Base-by-base conservation (phyloP, 352 stramenopile genomes). In the Phytophthora foliorum region DNA sequence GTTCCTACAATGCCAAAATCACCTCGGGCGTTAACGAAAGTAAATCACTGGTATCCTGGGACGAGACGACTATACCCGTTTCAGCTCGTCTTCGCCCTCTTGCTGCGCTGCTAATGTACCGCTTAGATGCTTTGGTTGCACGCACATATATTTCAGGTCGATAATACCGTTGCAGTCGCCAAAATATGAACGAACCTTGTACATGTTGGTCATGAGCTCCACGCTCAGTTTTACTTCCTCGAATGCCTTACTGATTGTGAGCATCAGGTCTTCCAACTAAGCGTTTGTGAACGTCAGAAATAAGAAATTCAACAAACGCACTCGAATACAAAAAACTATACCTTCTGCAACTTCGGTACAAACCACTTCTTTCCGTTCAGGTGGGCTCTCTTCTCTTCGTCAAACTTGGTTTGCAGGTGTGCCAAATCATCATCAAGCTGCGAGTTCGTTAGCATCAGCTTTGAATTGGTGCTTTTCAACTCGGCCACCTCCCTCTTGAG, bases 141-240 rank as follows among this genome's bases (percentile, higher is more conserved):
- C 46, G 2, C 36, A 5, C 29, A 13, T 36, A 44, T 2, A 19
- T 53, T 19, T 58, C 19, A 58, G 34, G 14, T 16, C 44, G 38
- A n/a, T 29, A 9, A 10, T 51, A 41, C 1, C 25, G n/a, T 48
- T 24, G 16, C 13, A n/a, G 17, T 42, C 17, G 14, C 16, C 16
- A 7, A 42, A 8, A 19, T 42, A 42, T 25, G n/a, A 25, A 50
- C 45, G 29, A 45, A 88, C 80, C 66, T 95, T 95, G 81, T 95
- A 95, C 86, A 95, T 94, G 58, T 91, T 95, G 8, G 86, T 91
- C 76, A 94, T 89, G 9, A 95, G 69, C 34, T 94, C 88, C 13
- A 95, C 88, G 61, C 89, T 95, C 19, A 95, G 69, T 58, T 92
- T 90, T 6, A 95, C 81, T 66, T 88, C 84, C 24, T 92, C 82